phyloP scores from a whole-genome alignment of 768 basidiomycete species.

The Leccinum arenicola region DNA sequence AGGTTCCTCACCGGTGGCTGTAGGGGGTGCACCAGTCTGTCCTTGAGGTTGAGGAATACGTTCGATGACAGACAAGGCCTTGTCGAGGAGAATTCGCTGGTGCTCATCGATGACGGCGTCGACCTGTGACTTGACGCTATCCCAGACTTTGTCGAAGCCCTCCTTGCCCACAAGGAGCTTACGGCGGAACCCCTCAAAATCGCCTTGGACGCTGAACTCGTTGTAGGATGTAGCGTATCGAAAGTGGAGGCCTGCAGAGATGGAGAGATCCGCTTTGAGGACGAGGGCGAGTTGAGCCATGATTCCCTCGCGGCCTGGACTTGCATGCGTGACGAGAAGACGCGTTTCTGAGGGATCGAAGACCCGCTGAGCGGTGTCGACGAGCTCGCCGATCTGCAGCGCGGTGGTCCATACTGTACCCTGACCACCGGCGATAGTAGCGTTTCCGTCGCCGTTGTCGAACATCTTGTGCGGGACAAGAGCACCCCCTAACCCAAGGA shows the following conservation, averaged over 20 bases:
- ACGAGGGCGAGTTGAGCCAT: constrained; percentile 87
- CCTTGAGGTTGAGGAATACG: constrained; percentile 62
- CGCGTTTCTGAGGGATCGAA: constrained; percentile 93
- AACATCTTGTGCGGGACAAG: constrained; percentile 94
- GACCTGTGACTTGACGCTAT: constrained; percentile 87
- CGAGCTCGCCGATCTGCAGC: constrained; percentile 95
- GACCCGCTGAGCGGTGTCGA: constrained; percentile 94
- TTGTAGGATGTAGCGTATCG: constrained; percentile 96
- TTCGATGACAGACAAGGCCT: constrained; percentile 82
- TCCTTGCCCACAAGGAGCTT: constrained; percentile 81
- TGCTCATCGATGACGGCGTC: constrained; percentile 89
- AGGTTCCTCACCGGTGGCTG: constrained; percentile 73
- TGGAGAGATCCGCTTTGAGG: constrained; percentile 90
- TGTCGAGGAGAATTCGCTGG: constrained; percentile 84
- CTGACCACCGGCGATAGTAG: constrained; percentile 97
- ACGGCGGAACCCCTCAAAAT: constrained; percentile 82
- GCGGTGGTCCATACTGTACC: constrained; percentile 99
- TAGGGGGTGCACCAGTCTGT: constrained; percentile 37
- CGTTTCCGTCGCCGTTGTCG: constrained; percentile 88
- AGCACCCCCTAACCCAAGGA: constrained; percentile 95
- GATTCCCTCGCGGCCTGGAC: constrained; percentile 90
- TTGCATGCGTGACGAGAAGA: constrained; percentile 87
- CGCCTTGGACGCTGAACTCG: constrained; percentile 90
- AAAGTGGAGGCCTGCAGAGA: constrained; percentile 96
- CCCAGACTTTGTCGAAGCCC: constrained; percentile 90